Conservation (phyloP, 2,329 filamentous ascomycete species). For the Arthrobotrys iridis region DNA sequence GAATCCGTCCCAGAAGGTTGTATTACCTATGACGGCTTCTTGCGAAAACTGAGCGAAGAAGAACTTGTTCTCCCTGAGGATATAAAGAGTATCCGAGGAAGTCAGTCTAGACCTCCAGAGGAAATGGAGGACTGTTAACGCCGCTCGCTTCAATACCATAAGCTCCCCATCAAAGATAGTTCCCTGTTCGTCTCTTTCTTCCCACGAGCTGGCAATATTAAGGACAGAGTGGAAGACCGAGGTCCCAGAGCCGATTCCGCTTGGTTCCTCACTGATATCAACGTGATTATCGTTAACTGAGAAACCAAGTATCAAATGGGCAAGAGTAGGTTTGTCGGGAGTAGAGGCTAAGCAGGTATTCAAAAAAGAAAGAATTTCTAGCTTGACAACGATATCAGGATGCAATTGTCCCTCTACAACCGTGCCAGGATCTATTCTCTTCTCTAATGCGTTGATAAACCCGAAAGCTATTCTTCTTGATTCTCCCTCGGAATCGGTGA, state of each 20-base stretch:
- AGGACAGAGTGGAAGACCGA: conserved; percentile 88
- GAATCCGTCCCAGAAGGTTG: conserved; percentile 78
- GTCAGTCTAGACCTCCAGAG: conserved; percentile 88
- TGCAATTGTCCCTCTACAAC: conserved; percentile 38
- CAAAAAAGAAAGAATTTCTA: conserved; percentile 85
- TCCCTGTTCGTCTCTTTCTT: conserved; percentile 54
- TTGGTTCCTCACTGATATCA: conserved; percentile 73
- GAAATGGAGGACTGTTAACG: conserved; percentile 72
- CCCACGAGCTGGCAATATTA: conserved; percentile 70
- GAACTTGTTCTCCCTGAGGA: conserved; percentile 81
- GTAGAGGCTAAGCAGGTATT: conserved; percentile 80
- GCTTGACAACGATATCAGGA: conserved; percentile 70
- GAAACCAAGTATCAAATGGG: conserved; percentile 90
- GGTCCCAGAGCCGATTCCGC: conserved; percentile 72
- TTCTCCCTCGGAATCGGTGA: conserved; percentile 83
- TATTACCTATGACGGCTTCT: conserved; percentile 75
- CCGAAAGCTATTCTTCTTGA: conserved; percentile 77
- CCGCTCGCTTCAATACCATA: conserved; percentile 61
- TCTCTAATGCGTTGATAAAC: conserved; percentile 58
- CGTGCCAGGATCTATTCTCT: conserved; percentile 29
- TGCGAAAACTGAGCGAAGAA: conserved; percentile 79
- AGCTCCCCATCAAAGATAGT: conserved; percentile 55
- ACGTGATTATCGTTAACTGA: conserved; percentile 66
- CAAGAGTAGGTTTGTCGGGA: conserved; percentile 82
- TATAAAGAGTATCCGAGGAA: conserved; percentile 75